Conservation (phyloP, 306 rosid genomes). For the Prosopis cineraria region DNA sequence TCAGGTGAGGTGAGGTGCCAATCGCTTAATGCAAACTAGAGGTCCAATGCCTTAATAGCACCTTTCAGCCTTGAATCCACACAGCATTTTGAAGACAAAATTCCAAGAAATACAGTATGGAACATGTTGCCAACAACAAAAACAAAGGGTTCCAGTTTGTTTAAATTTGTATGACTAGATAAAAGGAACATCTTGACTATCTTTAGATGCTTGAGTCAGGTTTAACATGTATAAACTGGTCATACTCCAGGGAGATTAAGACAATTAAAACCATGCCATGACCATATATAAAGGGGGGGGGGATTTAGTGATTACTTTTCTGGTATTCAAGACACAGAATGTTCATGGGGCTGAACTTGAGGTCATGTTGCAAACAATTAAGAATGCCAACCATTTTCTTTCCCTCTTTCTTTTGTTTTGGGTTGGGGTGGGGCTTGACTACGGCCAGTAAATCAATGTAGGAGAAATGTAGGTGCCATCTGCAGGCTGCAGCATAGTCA, state of each 20-base stretch:
- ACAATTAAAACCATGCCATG: background rate
- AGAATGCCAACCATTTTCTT: background rate
- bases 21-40: background rate
- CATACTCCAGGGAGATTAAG: slow-evolving; percentile 9
- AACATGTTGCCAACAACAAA: background rate
- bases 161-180: background rate
- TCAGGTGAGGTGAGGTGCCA: background rate
- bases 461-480: slow-evolving; percentile 17
- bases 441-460: slow-evolving; percentile 12
- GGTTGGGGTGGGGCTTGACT: too few species aligned
- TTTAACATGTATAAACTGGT: slow-evolving; percentile 8
- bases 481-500: slow-evolving; percentile 6
- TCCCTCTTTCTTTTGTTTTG: too few species aligned
- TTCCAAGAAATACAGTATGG: background rate
- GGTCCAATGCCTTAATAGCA: too few species aligned
- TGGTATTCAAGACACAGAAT: background rate
- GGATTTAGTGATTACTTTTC: background rate
- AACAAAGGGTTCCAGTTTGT: background rate
- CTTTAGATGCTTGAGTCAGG: background rate
- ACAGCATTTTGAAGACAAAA: background rate
- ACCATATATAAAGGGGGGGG: background rate
- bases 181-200: background rate
- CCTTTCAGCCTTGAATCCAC: background rate
- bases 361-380: background rate
- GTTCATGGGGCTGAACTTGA: background rate